Evolutionary conservation across 306 rosid species (phyloP), one percentile per base, ranked within the genome.

Genomic region (Quercus berberidifolia): DNA sequence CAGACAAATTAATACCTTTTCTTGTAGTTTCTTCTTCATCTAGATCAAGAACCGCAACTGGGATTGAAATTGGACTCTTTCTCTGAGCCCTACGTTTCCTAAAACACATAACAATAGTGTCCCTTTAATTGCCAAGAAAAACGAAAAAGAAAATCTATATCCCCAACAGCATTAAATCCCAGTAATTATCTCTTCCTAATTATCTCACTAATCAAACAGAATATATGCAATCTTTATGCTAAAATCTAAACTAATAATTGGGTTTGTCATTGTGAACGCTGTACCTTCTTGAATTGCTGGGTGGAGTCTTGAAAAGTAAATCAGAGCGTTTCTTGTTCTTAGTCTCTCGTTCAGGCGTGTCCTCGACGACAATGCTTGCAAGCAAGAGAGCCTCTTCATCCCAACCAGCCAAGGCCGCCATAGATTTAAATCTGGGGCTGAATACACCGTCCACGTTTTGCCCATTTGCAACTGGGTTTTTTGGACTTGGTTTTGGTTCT

Each of bases 341-440:
- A 7, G 28, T 33, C 74, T 87, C 84, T 84, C 98, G 80, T 0
- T 89, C 98, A 0, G 97, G 97, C 1, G 99, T 93, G 77, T 93
- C 98, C 23, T 96, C 98, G 23, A 96, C 92, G 46, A 96, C 71
- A 26, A 91, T 91, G 77, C 84, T 88, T 0, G 99, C 99, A 3
- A 82, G 28, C 7, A 96, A 77, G 28, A 96, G 85, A 1, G 96
- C 79, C 79, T 96, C 98, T 85, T 96, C 98, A 46, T 93, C 99
- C 99, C 98, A 96, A 58, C 98, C 99, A 20, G 99, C 99, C 93
- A 89, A 83, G 75, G 99, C 96, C 6, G 97, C 97, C 15, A 80
- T 93, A 4, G 98, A 91, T 85, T 89, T 96, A 90, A 96, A 93
- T 78, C 94, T 80, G 10, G 99, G 97, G 80, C 93, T 93, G 65